A percentile compares a stretch with the other conserved stretches of the same genome.
These are phyloP conservation scores for Diophrys appendiculata DNA, from an alignment of 73 alveolate species.

Conservation along the genomic window DNA sequence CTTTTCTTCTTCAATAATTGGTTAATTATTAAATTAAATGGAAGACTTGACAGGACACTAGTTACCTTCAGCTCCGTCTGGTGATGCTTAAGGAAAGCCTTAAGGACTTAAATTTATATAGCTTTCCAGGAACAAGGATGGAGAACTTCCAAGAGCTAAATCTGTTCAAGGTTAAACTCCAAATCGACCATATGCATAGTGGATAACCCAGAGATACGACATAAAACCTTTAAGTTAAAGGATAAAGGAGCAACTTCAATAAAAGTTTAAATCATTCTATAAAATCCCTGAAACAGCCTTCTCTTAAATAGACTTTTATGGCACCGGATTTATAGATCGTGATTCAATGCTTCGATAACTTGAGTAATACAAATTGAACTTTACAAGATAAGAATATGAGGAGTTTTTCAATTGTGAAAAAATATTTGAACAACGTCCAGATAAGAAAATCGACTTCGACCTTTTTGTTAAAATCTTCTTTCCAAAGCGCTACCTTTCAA, in stretches of 20 bases:
- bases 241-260: not conserved
- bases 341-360: constrained; percentile 18
- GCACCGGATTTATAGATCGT: constrained; percentile 43
- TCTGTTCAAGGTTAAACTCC: no score
- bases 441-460: constrained; percentile 26
- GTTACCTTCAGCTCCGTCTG: no score
- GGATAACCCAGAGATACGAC: not conserved
- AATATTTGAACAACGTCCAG: constrained; percentile 23
- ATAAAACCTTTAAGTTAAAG: not conserved
- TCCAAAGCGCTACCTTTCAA: constrained; percentile 44
- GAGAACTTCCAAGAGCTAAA: no score
- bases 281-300: constrained; percentile 38
- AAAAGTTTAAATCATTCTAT: not conserved
- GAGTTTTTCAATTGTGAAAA: constrained; percentile 10
- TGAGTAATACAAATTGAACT: constrained; percentile 28
- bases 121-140: no score
- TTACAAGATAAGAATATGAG: constrained; percentile 16
- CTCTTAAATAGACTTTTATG: constrained; percentile 55
- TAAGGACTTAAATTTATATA: no score
- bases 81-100: no score
- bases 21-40: no score
- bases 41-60: no score
- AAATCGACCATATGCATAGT: no score
- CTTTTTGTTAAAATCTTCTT: constrained; percentile 18
- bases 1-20: no score